Conservation (phyloP, 768 basidiomycete species). For the Xerocomellus dryophilus region DNA sequence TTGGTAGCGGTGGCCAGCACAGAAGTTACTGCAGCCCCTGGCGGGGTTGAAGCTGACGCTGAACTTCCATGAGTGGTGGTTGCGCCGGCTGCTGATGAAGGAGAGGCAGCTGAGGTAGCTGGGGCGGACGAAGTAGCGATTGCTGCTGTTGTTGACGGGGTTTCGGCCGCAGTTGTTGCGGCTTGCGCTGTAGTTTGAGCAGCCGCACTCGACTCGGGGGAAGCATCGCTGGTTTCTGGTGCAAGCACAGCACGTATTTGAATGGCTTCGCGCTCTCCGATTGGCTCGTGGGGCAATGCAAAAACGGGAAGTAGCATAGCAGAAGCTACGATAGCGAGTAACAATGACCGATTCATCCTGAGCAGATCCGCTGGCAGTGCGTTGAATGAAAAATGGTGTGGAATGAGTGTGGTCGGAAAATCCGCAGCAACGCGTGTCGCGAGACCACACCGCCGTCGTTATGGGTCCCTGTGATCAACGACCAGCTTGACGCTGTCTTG, state of each 20-base stretch:
- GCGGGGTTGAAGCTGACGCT: not conserved
- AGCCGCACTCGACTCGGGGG: not conserved
- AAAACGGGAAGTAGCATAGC: conserved; percentile 26
- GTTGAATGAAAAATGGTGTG: conserved; percentile 3
- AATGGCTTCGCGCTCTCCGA: conserved; percentile 10
- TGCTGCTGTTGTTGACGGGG: not conserved
- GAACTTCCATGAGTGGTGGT: conserved; percentile 5
- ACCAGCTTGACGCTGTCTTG: conserved; percentile 1
- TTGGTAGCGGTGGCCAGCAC: conserved; percentile 26
- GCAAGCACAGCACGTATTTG: conserved; percentile 15
- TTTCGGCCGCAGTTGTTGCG: not conserved
- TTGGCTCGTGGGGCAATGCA: conserved; percentile 21
- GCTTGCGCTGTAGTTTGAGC: conserved; percentile 1
- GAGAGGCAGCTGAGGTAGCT: not conserved
- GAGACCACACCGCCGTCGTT: conserved; percentile 11
- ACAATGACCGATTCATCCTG: conserved; percentile 27
- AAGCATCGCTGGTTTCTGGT: not conserved
- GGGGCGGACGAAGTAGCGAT: conserved; percentile 13
- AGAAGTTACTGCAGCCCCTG: not conserved
- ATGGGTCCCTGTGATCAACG: not conserved
- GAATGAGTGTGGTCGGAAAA: conserved; percentile 27
- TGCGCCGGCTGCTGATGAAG: conserved; percentile 4
- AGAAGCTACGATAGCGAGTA: conserved; percentile 28
- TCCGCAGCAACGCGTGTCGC: conserved; percentile 21
- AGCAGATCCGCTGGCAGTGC: conserved; percentile 9